Evolutionary conservation across 1,284 basidiomycete genomes (phyloP).

Genomic region (Cryptococcus sp.): DNA sequence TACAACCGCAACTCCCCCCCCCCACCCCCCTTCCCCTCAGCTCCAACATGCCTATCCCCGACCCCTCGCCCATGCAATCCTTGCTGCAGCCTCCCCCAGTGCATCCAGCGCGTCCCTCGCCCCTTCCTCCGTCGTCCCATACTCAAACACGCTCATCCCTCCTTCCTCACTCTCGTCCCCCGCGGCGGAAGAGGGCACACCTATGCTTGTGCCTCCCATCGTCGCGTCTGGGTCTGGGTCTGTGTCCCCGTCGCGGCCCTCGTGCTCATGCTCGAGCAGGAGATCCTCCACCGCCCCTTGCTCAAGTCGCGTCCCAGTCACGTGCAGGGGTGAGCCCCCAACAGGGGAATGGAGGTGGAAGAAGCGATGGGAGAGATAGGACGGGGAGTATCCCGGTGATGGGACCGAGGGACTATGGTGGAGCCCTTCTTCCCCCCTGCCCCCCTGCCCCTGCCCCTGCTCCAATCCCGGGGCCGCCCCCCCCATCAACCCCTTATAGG

Average conservation of each 20-base stretch:
- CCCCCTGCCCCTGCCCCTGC: neutral
- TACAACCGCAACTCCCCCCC: too few relatives aligned
- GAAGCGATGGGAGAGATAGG: too few relatives aligned
- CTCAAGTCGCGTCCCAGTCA: neutral
- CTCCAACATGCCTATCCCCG: too few relatives aligned
- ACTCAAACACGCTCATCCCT: conserved; percentile 6
- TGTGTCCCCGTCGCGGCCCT: too few relatives aligned
- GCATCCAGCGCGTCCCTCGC: conserved; percentile 13
- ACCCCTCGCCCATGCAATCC: conserved; percentile 1
- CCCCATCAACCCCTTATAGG: conserved; percentile 7
- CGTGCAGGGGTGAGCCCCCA: too few relatives aligned
- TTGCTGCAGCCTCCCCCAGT: conserved; percentile 11
- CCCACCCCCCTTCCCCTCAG: too few relatives aligned
- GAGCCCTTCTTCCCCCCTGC: neutral
- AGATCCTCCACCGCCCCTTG: too few relatives aligned
- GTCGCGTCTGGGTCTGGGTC: neutral
- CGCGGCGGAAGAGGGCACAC: neutral
- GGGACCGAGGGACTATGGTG: too few relatives aligned
- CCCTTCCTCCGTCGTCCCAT: conserved; percentile 1
- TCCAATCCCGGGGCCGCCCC: neutral
- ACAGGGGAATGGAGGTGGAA: too few relatives aligned
- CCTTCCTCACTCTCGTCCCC: conserved; percentile 6
- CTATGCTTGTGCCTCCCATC: neutral
- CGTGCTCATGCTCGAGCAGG: too few relatives aligned
- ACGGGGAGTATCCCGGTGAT: too few relatives aligned